Percentiles rank a stretch among this genome's conserved stretches.
Evolutionary conservation across 2,329 filamentous ascomycete species (phyloP).

Genomic region (Ciborinia camelliae): DNA sequence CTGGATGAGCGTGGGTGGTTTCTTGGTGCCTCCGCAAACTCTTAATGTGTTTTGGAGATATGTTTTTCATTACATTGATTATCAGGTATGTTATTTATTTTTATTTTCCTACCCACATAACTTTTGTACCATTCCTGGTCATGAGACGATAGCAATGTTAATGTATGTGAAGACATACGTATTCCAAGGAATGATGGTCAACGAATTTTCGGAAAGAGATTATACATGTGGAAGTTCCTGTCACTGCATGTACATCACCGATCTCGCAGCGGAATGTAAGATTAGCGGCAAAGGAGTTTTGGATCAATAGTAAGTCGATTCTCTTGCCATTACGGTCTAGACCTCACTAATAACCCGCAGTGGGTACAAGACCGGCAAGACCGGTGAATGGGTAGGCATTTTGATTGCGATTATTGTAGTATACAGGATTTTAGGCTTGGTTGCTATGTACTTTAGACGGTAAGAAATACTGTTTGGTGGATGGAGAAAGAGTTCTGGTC

Average conservation of each 20-base stretch:
- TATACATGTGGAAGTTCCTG: conserved; percentile 55
- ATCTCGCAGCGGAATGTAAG: conserved; percentile 60
- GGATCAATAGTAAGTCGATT: conserved; percentile 48
- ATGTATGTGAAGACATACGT: conserved; percentile 56
- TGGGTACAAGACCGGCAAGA: conserved; percentile 61
- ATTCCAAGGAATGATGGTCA: conserved; percentile 91
- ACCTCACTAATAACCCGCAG: conserved; percentile 1
- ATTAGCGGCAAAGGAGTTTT: conserved; percentile 71
- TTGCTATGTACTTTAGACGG: conserved; percentile 47
- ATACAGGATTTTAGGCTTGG: conserved; percentile 67
- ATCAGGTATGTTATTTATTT: conserved; percentile 51
- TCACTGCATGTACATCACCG: conserved; percentile 66
- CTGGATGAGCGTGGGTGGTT: conserved; percentile 85
- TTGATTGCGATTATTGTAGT: conserved; percentile 71
- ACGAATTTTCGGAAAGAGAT: conserved; percentile 66
- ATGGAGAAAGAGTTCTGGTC: background rate
- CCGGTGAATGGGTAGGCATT: conserved; percentile 71
- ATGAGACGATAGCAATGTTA: background rate
- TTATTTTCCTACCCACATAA: background rate
- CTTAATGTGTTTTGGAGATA: conserved; percentile 85
- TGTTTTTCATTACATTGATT: conserved; percentile 85
- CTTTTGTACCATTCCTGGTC: background rate
- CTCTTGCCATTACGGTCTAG: background rate
- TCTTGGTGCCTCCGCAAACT: conserved; percentile 68
- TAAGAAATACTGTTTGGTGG: background rate